A percentile compares a stretch with the other conserved stretches of the same genome.
Evolutionary conservation across 2,329 filamentous ascomycete genomes (phyloP).

Genomic region (Acrocalymma vagum): DNA sequence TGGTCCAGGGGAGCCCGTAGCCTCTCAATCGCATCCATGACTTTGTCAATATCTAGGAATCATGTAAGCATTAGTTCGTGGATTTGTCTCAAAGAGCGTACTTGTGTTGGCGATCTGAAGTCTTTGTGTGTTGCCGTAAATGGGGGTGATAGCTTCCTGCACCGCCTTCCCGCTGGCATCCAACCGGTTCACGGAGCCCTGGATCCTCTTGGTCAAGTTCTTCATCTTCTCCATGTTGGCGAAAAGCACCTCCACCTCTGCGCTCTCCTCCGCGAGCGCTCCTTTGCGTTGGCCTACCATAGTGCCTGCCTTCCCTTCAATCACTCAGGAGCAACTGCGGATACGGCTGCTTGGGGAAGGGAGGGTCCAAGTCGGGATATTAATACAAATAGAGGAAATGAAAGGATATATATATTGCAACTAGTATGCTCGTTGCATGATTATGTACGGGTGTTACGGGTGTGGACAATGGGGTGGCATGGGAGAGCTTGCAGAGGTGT

Average conservation of each 20-base stretch:
- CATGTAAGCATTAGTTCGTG: constrained; percentile 10
- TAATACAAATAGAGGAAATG: constrained; percentile 1
- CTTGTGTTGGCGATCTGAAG: constrained; percentile 87
- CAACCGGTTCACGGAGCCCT: constrained; percentile 82
- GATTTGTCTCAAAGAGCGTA: constrained; percentile 49
- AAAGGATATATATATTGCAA: neutral
- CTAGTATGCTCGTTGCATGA: constrained; percentile 1
- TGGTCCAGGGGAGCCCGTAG: constrained; percentile 91
- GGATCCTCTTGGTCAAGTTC: constrained; percentile 93
- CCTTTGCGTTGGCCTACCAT: constrained; percentile 66
- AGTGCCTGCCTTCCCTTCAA: constrained; percentile 29
- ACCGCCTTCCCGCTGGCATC: constrained; percentile 91
- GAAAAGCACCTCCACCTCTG: constrained; percentile 72
- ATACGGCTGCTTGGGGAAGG: constrained; percentile 11
- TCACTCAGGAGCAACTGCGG: constrained; percentile 29
- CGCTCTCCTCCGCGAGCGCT: constrained; percentile 71
- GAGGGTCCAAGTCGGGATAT: constrained; percentile 3
- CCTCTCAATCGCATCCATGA: constrained; percentile 86
- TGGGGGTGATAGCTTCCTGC: constrained; percentile 88
- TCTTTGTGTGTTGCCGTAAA: constrained; percentile 90
- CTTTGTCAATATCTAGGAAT: constrained; percentile 77
- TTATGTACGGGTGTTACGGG: constrained; percentile 6
- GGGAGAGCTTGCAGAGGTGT: constrained; percentile 39
- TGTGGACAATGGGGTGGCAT: constrained; percentile 19
- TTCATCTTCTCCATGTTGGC: constrained; percentile 89